phyloP scores from a whole-genome alignment of 345 rosid genomes.

The Limnanthes douglasii region DNA sequence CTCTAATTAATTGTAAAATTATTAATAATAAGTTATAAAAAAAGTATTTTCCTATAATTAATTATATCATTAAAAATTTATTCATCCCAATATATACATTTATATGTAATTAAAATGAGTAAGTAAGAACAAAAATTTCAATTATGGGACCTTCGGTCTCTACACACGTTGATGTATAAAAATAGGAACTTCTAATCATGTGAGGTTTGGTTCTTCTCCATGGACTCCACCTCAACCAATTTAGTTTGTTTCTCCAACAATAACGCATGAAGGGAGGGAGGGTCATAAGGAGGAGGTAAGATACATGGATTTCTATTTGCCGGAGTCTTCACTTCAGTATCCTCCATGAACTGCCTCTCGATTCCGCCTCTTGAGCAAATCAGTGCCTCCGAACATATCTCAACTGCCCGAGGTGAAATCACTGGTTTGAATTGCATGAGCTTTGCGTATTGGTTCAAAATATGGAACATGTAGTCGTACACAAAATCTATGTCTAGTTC shows the following conservation, averaged over 20 bases:
- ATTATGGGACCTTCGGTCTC: too few species aligned
- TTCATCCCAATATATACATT: too few species aligned
- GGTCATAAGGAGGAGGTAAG: slow-evolving; percentile 30
- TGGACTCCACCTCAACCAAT: slow-evolving; percentile 31
- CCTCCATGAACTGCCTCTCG: slow-evolving; percentile 35
- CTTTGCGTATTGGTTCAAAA: slow-evolving; percentile 43
- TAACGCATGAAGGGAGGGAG: slow-evolving; percentile 16
- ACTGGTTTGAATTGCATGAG: slow-evolving; percentile 47
- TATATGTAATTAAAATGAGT: too few species aligned
- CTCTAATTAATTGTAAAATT: too few species aligned
- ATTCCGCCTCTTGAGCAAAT: slow-evolving; percentile 22
- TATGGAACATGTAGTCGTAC: slow-evolving; percentile 68
- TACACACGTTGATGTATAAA: too few species aligned
- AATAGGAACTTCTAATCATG: too few species aligned
- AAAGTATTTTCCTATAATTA: too few species aligned
- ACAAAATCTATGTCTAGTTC: slow-evolving; percentile 42
- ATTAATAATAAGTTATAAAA: too few species aligned
- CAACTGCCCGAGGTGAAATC: slow-evolving; percentile 27
- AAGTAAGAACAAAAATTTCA: too few species aligned
- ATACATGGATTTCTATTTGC: slow-evolving; percentile 31
- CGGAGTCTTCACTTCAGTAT: slow-evolving; percentile 41
- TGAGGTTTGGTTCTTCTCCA: slow-evolving; percentile 39
- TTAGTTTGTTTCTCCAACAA: slow-evolving; percentile 18
- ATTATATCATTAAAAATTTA: too few species aligned
- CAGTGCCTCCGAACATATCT: slow-evolving; percentile 35